Conservation (phyloP, 1,284 basidiomycete species). For the Ustilago lituana region DNA sequence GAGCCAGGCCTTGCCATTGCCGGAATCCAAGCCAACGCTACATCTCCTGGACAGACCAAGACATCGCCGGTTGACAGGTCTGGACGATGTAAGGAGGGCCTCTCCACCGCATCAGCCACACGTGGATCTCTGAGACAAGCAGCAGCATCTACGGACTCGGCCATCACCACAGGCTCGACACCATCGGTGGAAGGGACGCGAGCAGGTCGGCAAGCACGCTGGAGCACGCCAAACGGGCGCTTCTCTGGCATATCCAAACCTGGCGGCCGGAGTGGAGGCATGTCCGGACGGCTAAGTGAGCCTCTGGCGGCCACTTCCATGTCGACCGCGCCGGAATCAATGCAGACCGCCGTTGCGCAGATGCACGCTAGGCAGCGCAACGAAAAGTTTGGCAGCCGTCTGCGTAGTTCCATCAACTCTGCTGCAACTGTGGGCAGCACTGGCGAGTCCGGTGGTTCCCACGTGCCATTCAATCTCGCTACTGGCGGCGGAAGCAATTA, state of each 20-base stretch:
- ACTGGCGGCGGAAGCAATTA: neutral
- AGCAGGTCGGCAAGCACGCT: slow-evolving; percentile 7
- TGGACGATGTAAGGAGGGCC: neutral
- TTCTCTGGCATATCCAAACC: neutral
- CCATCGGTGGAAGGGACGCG: slow-evolving; percentile 1
- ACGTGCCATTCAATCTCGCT: slow-evolving; percentile 22
- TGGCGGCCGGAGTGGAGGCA: neutral
- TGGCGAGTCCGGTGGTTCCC: slow-evolving; percentile 10
- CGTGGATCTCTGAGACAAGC: neutral
- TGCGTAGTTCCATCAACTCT: slow-evolving; percentile 19
- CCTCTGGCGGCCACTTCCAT: slow-evolving; percentile 40
- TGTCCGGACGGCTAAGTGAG: slow-evolving; percentile 34
- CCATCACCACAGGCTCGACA: slow-evolving; percentile 1
- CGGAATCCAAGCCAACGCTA: slow-evolving; percentile 3
- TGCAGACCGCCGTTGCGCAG: slow-evolving; percentile 44
- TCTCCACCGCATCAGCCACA: neutral
- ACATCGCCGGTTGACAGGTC: neutral
- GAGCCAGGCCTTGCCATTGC: slow-evolving; percentile 37
- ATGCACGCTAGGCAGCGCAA: slow-evolving; percentile 48
- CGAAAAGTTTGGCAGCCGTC: slow-evolving; percentile 43
- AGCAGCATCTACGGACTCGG: slow-evolving; percentile 13
- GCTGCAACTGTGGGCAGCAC: neutral
- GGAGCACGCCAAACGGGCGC: slow-evolving; percentile 6
- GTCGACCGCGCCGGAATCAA: slow-evolving; percentile 28
- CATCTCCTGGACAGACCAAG: neutral